These are phyloP conservation scores for Meyerozyma smithsonii DNA, from an alignment of 1,139 yeast species.

Conservation along the genomic window DNA sequence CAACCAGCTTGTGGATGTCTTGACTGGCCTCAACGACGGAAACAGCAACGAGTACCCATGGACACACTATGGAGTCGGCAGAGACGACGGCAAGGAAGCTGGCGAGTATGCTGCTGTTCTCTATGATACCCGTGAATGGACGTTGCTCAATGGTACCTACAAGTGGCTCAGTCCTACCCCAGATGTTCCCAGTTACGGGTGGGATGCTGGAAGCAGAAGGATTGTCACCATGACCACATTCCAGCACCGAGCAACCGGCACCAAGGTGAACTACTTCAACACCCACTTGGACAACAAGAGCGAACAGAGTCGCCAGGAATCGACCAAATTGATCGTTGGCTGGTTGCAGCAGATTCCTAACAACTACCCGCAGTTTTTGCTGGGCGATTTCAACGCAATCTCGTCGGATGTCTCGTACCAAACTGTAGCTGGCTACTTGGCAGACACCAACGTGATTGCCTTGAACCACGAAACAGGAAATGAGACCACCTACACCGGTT, in stretches of 20 bases:
- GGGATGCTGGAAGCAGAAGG: constrained; percentile 42
- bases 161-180: constrained; percentile 43
- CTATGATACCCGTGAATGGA: constrained; percentile 28
- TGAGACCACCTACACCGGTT: constrained; percentile 38
- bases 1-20: constrained; percentile 25
- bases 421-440: constrained; percentile 21
- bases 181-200: constrained; percentile 33
- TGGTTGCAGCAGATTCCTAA: constrained; percentile 24
- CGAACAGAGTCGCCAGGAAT: constrained; percentile 29
- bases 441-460: constrained; percentile 20
- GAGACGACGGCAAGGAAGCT: constrained; percentile 39
- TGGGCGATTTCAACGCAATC: constrained; percentile 39
- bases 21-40: constrained; percentile 18
- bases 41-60: constrained; percentile 18
- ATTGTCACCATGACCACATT: constrained; percentile 37
- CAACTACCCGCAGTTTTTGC: constrained; percentile 28
- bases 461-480: constrained; percentile 20
- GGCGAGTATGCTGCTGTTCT: constrained; percentile 47
- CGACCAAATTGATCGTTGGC: constrained; percentile 27
- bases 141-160: constrained; percentile 29
- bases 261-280: constrained; percentile 31
- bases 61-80: constrained; percentile 44
- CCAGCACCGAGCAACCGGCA: constrained; percentile 18
- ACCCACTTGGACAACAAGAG: constrained; percentile 44
- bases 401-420: constrained; percentile 27